These are phyloP conservation scores for Protea cynaroides DNA, from an alignment of 164 flowering plant genomes.

Conservation along the genomic window DNA sequence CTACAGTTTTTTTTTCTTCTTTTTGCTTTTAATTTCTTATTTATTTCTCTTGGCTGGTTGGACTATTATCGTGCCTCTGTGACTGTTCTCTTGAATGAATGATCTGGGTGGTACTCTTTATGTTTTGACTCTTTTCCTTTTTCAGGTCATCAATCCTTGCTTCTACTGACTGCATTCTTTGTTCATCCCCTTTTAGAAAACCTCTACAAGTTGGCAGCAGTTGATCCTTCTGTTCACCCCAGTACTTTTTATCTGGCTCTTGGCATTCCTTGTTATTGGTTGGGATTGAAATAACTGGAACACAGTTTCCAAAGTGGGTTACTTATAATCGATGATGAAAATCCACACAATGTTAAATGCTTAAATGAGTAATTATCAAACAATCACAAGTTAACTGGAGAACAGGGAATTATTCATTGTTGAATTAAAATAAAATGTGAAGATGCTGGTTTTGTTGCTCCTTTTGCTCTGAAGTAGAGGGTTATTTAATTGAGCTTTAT, in stretches of 20 bases:
- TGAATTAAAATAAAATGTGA: neutral
- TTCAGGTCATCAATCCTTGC: neutral
- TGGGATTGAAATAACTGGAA: neutral
- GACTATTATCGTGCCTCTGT: neutral
- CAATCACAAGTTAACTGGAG: neutral
- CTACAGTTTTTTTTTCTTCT: neutral
- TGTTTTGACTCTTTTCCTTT: neutral
- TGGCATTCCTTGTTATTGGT: neutral
- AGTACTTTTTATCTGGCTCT: neutral
- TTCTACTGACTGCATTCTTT: neutral
- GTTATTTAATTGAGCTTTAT: slow-evolving; percentile 29
- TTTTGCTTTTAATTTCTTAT: neutral
- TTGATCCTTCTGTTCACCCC: neutral
- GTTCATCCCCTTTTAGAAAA: neutral
- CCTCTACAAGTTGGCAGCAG: neutral
- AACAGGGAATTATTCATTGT: neutral
- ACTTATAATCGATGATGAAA: neutral
- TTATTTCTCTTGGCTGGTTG: neutral
- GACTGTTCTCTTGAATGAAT: no score
- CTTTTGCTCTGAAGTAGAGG: slow-evolving; percentile 30
- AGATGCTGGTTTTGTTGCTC: slow-evolving; percentile 8
- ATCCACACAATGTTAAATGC: neutral
- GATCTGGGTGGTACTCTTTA: neutral
- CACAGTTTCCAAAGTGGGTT: neutral
- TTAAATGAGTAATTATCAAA: neutral